A percentile compares a stretch with the other conserved stretches of the same genome.
Conservation (phyloP, 2,329 filamentous ascomycete species). For the Capronia coronata region DNA sequence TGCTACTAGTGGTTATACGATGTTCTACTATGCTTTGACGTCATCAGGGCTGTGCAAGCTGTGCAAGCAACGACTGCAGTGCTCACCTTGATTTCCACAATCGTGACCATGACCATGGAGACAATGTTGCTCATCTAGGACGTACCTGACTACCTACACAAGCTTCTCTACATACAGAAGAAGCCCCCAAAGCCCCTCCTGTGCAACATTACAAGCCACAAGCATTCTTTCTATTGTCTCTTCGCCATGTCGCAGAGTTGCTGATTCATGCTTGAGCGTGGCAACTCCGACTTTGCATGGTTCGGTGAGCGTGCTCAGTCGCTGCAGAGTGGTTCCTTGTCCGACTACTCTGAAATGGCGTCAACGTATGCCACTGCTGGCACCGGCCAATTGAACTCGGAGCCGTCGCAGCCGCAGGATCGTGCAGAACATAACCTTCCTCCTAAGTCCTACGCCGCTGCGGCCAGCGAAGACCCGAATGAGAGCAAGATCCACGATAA, state of each 20-base stretch:
- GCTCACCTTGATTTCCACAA: neutral
- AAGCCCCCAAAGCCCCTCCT: too few relatives aligned
- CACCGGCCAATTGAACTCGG: slow-evolving; percentile 22
- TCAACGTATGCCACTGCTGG: slow-evolving; percentile 5
- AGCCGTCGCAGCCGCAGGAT: slow-evolving; percentile 32
- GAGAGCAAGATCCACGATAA: too few relatives aligned
- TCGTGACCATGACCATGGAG: too few relatives aligned
- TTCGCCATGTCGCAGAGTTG: neutral
- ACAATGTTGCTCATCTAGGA: too few relatives aligned
- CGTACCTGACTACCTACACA: too few relatives aligned
- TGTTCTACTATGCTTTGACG: neutral
- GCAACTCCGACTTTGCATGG: slow-evolving; percentile 25
- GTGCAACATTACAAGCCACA: too few relatives aligned
- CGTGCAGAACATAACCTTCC: slow-evolving; percentile 32
- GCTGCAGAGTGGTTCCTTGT: slow-evolving; percentile 2
- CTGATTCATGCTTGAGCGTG: slow-evolving; percentile 20
- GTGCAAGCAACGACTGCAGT: too few relatives aligned
- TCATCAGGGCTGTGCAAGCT: neutral
- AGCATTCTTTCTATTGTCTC: too few relatives aligned
- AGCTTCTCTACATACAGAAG: too few relatives aligned
- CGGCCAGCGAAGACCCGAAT: slow-evolving; percentile 16
- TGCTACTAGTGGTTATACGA: too few relatives aligned
- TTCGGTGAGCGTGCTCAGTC: slow-evolving; percentile 19
- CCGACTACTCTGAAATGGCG: slow-evolving; percentile 20
- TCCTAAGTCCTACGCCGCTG: slow-evolving; percentile 39